Conservation (phyloP, 2,329 filamentous ascomycete genomes). For the Zasmidium angulare region DNA sequence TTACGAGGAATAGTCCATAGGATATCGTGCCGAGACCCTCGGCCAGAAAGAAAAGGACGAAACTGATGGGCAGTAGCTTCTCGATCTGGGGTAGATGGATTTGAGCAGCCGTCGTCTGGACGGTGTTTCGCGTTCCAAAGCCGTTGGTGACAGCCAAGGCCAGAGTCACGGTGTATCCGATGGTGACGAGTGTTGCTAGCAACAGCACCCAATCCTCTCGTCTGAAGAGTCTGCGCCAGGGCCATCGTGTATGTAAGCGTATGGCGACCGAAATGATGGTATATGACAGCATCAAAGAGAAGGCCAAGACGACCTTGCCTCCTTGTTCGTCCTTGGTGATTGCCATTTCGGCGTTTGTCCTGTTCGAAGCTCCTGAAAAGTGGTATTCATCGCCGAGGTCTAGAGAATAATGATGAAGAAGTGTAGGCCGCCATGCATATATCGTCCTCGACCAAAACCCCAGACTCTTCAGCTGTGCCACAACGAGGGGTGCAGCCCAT, state of each 20-base stretch:
- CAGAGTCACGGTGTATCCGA: conserved; percentile 1
- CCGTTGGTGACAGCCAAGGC: neutral
- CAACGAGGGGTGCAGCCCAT: neutral
- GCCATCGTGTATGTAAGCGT: conserved; percentile 6
- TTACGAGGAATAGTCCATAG: conserved; percentile 3
- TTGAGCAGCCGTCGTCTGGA: neutral
- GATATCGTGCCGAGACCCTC: conserved; percentile 4
- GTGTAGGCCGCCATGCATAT: too few relatives aligned
- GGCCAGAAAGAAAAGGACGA: conserved; percentile 2
- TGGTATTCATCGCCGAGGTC: too few relatives aligned
- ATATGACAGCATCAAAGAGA: conserved; percentile 3
- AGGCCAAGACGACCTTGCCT: conserved; percentile 2
- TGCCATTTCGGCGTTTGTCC: neutral
- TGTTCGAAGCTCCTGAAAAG: too few relatives aligned
- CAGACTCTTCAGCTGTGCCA: neutral
- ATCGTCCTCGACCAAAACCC: neutral
- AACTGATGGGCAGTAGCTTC: neutral
- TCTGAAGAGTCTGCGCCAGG: neutral
- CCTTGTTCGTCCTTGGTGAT: conserved; percentile 6
- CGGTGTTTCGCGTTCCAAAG: neutral
- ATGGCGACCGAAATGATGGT: conserved; percentile 4
- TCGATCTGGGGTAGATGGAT: neutral
- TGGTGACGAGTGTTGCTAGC: neutral
- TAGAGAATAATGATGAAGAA: too few relatives aligned
- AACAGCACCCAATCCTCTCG: neutral